These are phyloP conservation scores for Vickermania spadyakhi DNA, from an alignment of 208 protist species.

Conservation along the genomic window DNA sequence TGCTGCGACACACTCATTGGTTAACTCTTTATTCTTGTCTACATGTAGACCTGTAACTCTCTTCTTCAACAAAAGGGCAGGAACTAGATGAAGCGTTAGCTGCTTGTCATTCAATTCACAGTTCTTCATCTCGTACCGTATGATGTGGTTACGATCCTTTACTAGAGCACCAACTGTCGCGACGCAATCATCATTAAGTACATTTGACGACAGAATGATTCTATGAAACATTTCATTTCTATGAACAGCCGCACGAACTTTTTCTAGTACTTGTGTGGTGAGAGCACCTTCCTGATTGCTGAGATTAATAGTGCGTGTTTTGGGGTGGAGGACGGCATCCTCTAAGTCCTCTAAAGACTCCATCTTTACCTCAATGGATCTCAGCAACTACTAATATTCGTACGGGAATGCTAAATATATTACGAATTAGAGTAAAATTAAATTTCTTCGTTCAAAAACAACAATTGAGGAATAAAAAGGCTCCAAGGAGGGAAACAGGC, in stretches of 20 bases:
- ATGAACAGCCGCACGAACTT: constrained; percentile 31
- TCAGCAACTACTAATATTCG: no score
- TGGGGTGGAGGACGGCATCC: constrained; percentile 13
- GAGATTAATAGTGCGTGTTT: constrained; percentile 37
- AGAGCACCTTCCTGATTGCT: constrained; percentile 47
- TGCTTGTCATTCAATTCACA: constrained; percentile 57
- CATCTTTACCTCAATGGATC: no score
- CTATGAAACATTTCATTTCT: constrained; percentile 43
- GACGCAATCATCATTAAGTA: constrained; percentile 39
- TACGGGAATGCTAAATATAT: no score
- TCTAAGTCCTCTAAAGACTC: background rate
- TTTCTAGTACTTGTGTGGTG: constrained; percentile 30
- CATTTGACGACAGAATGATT: constrained; percentile 52
- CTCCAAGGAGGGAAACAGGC: no score
- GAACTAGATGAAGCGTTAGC: constrained; percentile 36
- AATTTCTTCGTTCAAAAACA: no score
- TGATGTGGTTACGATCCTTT: constrained; percentile 35
- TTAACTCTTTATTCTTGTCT: constrained; percentile 53
- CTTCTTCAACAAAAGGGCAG: constrained; percentile 25
- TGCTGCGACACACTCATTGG: constrained; percentile 24
- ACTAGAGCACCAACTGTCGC: constrained; percentile 49
- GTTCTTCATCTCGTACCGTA: constrained; percentile 32
- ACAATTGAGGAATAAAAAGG: no score
- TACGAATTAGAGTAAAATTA: no score
- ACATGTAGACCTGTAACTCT: constrained; percentile 36